Percentiles rank a stretch among this genome's conserved stretches.
phyloP scores from a whole-genome alignment of 129 eudicot species.

The Mikania micrantha region DNA sequence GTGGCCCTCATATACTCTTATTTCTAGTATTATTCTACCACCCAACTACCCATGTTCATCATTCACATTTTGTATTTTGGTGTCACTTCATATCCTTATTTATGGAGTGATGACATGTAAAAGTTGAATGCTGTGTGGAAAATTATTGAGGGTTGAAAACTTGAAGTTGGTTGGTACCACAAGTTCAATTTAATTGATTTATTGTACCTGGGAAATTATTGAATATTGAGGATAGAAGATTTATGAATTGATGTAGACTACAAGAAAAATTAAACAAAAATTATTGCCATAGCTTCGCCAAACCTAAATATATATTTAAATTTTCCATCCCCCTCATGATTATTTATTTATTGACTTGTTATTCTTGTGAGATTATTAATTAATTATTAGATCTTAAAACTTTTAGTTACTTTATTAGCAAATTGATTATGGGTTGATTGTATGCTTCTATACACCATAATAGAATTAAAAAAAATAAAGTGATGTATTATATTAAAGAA shows the following conservation, averaged over 20 bases:
- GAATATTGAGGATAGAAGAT: background rate
- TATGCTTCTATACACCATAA: background rate
- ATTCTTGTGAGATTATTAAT: background rate
- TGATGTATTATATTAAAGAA: too few species aligned
- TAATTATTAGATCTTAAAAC: background rate
- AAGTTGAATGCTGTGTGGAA: constrained; percentile 3
- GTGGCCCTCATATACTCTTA: constrained; percentile 19
- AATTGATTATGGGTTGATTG: too few species aligned
- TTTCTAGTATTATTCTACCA: constrained; percentile 11
- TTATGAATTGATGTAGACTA: background rate
- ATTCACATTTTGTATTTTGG: constrained; percentile 9
- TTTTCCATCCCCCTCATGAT: background rate
- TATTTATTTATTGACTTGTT: background rate
- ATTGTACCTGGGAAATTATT: background rate
- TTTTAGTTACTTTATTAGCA: background rate
- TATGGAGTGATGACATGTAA: background rate
- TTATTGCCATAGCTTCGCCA: background rate
- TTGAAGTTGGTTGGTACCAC: background rate
- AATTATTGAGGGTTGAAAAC: constrained; percentile 4
- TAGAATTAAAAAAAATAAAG: too few species aligned
- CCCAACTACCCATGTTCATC: constrained; percentile 32
- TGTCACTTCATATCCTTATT: constrained; percentile 5
- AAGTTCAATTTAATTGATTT: background rate
- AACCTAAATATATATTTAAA: too few species aligned
- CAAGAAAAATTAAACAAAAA: background rate